Percentiles rank a stretch among this genome's conserved stretches.
Evolutionary conservation across 352 stramenopile genomes (phyloP).

Genomic region (Globisporangium mamillatum): DNA sequence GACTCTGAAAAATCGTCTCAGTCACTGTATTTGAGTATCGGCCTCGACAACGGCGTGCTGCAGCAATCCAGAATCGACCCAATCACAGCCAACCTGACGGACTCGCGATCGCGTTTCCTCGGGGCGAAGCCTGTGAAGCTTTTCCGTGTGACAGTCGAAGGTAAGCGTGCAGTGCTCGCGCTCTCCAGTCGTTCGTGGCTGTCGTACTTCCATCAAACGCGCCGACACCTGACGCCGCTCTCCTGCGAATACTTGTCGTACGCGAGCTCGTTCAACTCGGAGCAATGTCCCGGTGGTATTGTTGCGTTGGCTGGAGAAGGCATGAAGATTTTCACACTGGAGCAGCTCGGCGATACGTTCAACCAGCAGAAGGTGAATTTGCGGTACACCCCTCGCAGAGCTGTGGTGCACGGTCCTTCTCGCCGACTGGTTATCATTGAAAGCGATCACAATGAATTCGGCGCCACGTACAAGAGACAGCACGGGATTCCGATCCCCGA

Average conservation of each 20-base stretch:
- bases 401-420: slow-evolving; percentile 87
- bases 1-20: slow-evolving; percentile 57
- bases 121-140: slow-evolving; percentile 94
- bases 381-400: slow-evolving; percentile 97
- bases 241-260: slow-evolving; percentile 95
- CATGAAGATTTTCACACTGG: slow-evolving; percentile 97
- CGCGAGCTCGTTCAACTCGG: slow-evolving; percentile 94
- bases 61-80: slow-evolving; percentile 90
- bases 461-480: slow-evolving; percentile 88
- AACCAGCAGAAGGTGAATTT: slow-evolving; percentile 95
- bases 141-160: slow-evolving; percentile 90
- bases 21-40: slow-evolving; percentile 82
- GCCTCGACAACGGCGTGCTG: slow-evolving; percentile 95
- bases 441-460: slow-evolving; percentile 97
- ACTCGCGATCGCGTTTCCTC: slow-evolving; percentile 93
- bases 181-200: slow-evolving; percentile 96
- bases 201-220: slow-evolving; percentile 90
- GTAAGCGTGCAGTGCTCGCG: slow-evolving; percentile 90
- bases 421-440: slow-evolving; percentile 96
- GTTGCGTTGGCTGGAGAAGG: slow-evolving; percentile 94
- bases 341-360: slow-evolving; percentile 95
- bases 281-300: slow-evolving; percentile 95
- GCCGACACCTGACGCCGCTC: slow-evolving; percentile 92
- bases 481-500: slow-evolving; percentile 64
- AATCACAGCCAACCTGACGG: slow-evolving; percentile 78